Evolutionary conservation across 1,284 basidiomycete genomes (phyloP).

Genomic region (Hypsizygus ulmarius): DNA sequence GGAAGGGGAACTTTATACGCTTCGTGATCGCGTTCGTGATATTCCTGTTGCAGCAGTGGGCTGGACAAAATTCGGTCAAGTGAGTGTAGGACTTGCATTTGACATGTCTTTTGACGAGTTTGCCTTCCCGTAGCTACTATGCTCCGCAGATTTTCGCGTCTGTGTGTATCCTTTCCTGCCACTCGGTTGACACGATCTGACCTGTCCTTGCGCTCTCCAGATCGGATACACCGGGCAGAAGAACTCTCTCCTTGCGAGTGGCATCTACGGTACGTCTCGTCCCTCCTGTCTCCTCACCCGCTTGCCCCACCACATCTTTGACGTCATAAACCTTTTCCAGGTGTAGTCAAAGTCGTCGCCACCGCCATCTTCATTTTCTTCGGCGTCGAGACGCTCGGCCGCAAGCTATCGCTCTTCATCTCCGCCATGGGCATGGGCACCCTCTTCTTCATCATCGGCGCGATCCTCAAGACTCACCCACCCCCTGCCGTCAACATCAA

Average conservation of each 20-base stretch:
- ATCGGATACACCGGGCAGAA: conserved; percentile 64
- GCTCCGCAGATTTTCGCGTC: conserved; percentile 72
- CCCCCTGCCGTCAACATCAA: conserved; percentile 35
- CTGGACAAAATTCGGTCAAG: conserved; percentile 70
- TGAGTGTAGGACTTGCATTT: conserved; percentile 33
- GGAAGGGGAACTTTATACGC: conserved; percentile 70
- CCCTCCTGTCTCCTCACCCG: neutral
- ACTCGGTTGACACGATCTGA: conserved; percentile 4
- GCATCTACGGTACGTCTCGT: conserved; percentile 61
- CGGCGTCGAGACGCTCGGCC: conserved; percentile 73
- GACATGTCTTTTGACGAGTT: conserved; percentile 21
- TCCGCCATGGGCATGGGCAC: conserved; percentile 80
- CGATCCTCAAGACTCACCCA: conserved; percentile 74
- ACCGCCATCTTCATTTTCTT: conserved; percentile 50
- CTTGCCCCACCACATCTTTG: too few relatives aligned
- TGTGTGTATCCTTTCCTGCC: conserved; percentile 33
- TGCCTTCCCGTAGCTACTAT: conserved; percentile 65
- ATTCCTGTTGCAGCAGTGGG: conserved; percentile 71
- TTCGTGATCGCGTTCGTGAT: conserved; percentile 70
- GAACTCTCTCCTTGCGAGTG: conserved; percentile 72
- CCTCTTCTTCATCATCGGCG: conserved; percentile 75
- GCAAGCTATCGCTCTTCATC: conserved; percentile 68
- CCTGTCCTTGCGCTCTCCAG: conserved; percentile 24
- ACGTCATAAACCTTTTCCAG: neutral
- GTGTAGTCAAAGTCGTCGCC: conserved; percentile 53